Percentiles rank a stretch among this genome's conserved stretches.
These are phyloP conservation scores for Trypanosomatidae sp. DNA, from an alignment of 208 protist species.

Conservation along the genomic window DNA sequence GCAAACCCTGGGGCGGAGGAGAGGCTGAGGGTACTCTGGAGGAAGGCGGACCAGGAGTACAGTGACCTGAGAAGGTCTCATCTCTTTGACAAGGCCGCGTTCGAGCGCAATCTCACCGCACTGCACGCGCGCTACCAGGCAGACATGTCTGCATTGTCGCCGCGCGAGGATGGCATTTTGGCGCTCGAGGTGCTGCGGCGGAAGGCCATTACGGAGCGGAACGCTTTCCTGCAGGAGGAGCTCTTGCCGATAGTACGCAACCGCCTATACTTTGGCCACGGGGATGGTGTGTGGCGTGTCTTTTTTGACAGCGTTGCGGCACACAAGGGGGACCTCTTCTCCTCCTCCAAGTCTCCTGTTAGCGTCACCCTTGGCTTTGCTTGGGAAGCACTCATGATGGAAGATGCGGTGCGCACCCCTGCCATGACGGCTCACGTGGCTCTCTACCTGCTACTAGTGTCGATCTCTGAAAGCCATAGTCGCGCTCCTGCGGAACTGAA, in stretches of 20 bases:
- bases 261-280: conserved; percentile 54
- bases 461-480: conserved; percentile 32
- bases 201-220: conserved; percentile 59
- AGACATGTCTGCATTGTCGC: conserved; percentile 23
- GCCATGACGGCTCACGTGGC: conserved; percentile 69
- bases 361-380: conserved; percentile 43
- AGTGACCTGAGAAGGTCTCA: conserved; percentile 28
- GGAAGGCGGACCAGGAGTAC: conserved; percentile 31
- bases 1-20: conserved; percentile 8
- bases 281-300: conserved; percentile 67
- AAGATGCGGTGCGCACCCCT: conserved; percentile 61
- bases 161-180: conserved; percentile 37
- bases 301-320: conserved; percentile 60
- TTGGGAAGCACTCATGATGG: conserved; percentile 70
- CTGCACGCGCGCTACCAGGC: conserved; percentile 28
- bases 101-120: conserved; percentile 42
- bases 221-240: conserved; percentile 47
- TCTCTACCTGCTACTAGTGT: conserved; percentile 64
- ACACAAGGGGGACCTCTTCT: conserved; percentile 45
- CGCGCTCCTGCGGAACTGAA: conserved; percentile 22
- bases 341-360: conserved; percentile 8
- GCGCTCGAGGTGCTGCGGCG: conserved; percentile 82
- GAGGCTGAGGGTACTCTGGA: conserved; percentile 44
- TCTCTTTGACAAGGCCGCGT: conserved; percentile 54
- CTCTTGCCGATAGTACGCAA: conserved; percentile 51